Conservation (phyloP, 495 filamentous ascomycete species). For the Penicillium bovifimosum region DNA sequence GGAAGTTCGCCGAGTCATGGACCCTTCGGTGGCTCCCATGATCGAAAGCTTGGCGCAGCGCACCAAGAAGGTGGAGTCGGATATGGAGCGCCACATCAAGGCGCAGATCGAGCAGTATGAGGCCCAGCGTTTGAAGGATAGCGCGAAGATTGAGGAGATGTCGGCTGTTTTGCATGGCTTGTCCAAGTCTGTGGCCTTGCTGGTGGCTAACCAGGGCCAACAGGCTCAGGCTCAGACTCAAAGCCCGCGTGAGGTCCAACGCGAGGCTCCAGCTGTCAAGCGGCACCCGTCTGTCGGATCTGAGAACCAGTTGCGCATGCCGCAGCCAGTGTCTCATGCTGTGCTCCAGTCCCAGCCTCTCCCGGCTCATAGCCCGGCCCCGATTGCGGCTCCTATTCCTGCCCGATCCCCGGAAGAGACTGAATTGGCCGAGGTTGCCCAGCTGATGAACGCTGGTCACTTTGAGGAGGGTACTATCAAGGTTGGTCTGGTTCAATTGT, state of each 20-base stretch:
- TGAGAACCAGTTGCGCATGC: slow-evolving; percentile 7
- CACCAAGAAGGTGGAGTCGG: slow-evolving; percentile 53
- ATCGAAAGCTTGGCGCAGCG: slow-evolving; percentile 57
- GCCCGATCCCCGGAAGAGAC: slow-evolving; percentile 53
- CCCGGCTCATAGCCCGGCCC: slow-evolving; percentile 1
- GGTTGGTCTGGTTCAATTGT: slow-evolving; percentile 35
- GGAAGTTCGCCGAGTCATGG: slow-evolving; percentile 56
- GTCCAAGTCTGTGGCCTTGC: slow-evolving; percentile 63
- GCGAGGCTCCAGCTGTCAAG: background rate
- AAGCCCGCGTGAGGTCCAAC: slow-evolving; percentile 38
- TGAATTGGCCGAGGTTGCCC: slow-evolving; percentile 59
- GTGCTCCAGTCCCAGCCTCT: slow-evolving; percentile 20
- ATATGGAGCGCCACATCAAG: slow-evolving; percentile 61
- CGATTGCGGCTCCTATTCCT: slow-evolving; percentile 1
- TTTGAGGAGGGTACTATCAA: slow-evolving; percentile 67
- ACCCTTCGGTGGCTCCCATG: slow-evolving; percentile 56
- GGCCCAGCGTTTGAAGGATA: slow-evolving; percentile 62
- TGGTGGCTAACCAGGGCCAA: slow-evolving; percentile 60
- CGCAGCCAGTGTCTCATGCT: slow-evolving; percentile 11
- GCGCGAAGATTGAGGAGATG: slow-evolving; percentile 77
- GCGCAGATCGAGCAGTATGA: slow-evolving; percentile 62
- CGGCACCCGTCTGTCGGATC: slow-evolving; percentile 11
- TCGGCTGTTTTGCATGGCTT: slow-evolving; percentile 64
- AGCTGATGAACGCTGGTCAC: slow-evolving; percentile 56
- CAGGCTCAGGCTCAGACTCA: slow-evolving; percentile 51